Evolutionary conservation across 2,329 filamentous ascomycete genomes (phyloP).

Genomic region (Graphilbum ipis-grandicollis): DNA sequence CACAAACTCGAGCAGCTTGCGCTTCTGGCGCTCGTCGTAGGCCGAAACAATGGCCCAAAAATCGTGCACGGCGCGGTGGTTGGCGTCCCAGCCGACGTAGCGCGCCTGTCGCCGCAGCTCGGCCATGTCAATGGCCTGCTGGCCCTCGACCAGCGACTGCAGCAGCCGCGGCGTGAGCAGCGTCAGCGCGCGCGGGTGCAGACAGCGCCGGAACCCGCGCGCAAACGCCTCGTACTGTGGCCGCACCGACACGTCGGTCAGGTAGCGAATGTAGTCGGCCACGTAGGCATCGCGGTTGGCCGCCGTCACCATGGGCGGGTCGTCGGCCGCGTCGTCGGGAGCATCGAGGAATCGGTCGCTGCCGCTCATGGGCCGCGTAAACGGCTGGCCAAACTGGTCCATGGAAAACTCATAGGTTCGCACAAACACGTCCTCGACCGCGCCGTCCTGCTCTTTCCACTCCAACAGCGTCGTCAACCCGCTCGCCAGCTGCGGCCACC

Average conservation of each 20-base stretch:
- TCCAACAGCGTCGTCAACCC: slow-evolving; percentile 56
- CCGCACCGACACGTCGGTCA: slow-evolving; percentile 60
- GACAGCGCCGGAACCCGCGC: slow-evolving; percentile 60
- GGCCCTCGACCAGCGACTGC: slow-evolving; percentile 67
- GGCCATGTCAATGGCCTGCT: slow-evolving; percentile 59
- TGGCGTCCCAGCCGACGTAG: slow-evolving; percentile 66
- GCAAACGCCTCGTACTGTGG: slow-evolving; percentile 70
- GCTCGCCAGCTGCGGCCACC: slow-evolving; percentile 68
- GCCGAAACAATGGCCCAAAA: slow-evolving; percentile 71
- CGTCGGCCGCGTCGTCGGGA: slow-evolving; percentile 17
- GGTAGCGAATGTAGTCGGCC: slow-evolving; percentile 67
- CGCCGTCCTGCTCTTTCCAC: slow-evolving; percentile 59
- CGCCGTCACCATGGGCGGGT: slow-evolving; percentile 61
- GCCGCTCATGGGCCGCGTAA: slow-evolving; percentile 36
- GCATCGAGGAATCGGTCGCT: too few relatives aligned
- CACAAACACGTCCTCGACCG: slow-evolving; percentile 66
- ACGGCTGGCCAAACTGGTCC: slow-evolving; percentile 34
- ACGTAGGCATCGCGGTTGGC: slow-evolving; percentile 65
- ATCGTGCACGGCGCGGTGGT: slow-evolving; percentile 50
- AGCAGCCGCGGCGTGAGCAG: slow-evolving; percentile 57
- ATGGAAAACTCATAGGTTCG: slow-evolving; percentile 76
- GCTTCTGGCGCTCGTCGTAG: slow-evolving; percentile 52
- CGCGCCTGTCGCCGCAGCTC: slow-evolving; percentile 54
- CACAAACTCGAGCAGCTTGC: slow-evolving; percentile 76
- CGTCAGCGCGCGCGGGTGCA: slow-evolving; percentile 51